phyloP scores from a whole-genome alignment of 2,329 filamentous ascomycete species.

The Aspergillus puulaauensis region DNA sequence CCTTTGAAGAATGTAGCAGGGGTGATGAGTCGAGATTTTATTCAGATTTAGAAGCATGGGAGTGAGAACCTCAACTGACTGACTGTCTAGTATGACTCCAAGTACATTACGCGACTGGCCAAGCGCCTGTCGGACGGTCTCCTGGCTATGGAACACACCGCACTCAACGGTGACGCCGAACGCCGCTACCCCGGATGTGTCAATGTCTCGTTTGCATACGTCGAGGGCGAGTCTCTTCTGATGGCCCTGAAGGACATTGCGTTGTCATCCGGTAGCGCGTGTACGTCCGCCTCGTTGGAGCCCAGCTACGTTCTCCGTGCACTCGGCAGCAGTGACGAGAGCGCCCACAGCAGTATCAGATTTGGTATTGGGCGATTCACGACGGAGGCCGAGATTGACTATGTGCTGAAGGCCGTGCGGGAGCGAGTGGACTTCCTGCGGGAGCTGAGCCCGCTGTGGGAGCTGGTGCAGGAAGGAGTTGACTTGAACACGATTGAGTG shows the following conservation, averaged over 20 bases:
- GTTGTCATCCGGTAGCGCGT: constrained; percentile 92
- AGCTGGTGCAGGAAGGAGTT: constrained; percentile 94
- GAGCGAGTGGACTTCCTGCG: constrained; percentile 89
- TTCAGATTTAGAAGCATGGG: constrained; percentile 8
- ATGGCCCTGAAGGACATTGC: constrained; percentile 99
- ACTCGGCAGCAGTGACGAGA: constrained; percentile 94
- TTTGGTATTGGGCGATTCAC: constrained; percentile 98
- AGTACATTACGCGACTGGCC: constrained; percentile 78
- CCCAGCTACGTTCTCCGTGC: constrained; percentile 95
- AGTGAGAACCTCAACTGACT: constrained; percentile 6
- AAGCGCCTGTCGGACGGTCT: constrained; percentile 81
- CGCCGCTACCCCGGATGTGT: constrained; percentile 94
- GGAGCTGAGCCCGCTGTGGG: constrained; percentile 94
- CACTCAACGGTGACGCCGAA: constrained; percentile 79
- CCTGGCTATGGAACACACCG: constrained; percentile 85
- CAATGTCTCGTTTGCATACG: constrained; percentile 97
- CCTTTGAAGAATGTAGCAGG: constrained; percentile 65
- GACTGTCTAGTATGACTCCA: constrained; percentile 81
- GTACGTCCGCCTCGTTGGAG: constrained; percentile 93
- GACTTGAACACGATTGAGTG: constrained; percentile 96
- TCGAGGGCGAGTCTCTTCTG: constrained; percentile 94
- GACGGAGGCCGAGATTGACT: constrained; percentile 92
- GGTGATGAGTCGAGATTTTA: constrained; percentile 56
- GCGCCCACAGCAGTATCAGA: constrained; percentile 93
- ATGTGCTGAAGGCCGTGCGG: constrained; percentile 89